These are phyloP conservation scores for Colletotrichum camelliae DNA, from an alignment of 2,329 filamentous ascomycete genomes.

Conservation along the genomic window DNA sequence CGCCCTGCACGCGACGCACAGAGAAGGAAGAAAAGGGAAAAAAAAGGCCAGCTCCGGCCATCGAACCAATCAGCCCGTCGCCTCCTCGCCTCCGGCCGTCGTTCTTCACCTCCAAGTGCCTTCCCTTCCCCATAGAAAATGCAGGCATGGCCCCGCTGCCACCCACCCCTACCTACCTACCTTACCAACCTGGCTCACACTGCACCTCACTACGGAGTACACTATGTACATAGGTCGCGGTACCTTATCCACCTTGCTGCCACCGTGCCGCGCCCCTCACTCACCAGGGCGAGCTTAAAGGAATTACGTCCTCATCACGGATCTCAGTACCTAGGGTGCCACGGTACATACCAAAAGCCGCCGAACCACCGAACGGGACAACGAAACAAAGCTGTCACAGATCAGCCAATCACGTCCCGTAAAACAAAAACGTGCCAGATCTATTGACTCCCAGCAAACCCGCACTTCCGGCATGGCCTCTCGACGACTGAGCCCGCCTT, in stretches of 20 bases:
- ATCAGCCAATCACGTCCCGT: conserved; percentile 12
- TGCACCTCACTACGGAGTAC: too few species aligned
- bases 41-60: background rate
- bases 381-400: background rate
- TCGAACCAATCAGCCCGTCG: background rate
- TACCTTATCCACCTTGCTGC: background rate
- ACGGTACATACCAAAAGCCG: background rate
- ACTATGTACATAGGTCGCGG: too few species aligned
- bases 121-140: background rate
- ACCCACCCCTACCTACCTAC: background rate
- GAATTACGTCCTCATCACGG: background rate
- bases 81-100: background rate
- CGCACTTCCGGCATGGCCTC: conserved; percentile 17
- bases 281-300: conserved; percentile 9
- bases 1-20: background rate
- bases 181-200: too few species aligned
- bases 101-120: background rate
- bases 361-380: background rate
- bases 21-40: background rate
- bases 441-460: conserved; percentile 23
- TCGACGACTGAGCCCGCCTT: background rate
- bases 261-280: background rate
- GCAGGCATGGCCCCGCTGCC: background rate
- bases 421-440: conserved; percentile 21
- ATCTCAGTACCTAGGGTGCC: background rate